Evolutionary conservation across 2,329 filamentous ascomycete genomes (phyloP).

Genomic region (Fusarium lateritium): DNA sequence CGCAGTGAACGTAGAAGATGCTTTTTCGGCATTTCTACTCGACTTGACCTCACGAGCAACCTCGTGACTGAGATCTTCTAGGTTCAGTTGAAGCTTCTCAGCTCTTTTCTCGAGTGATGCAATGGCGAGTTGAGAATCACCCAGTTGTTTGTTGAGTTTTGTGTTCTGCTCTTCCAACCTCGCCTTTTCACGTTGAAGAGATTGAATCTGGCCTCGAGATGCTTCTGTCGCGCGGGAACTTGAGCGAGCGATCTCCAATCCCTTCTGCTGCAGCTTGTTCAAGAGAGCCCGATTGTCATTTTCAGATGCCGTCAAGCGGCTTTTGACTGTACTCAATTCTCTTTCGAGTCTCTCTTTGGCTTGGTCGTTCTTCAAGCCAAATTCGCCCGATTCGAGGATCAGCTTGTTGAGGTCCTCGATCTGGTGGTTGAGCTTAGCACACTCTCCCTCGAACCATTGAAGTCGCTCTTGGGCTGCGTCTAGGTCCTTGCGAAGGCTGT

Average conservation of each 20-base stretch:
- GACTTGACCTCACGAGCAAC: constrained; percentile 90
- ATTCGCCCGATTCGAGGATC: constrained; percentile 90
- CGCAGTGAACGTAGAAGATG: constrained; percentile 81
- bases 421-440: constrained; percentile 80
- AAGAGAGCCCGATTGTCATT: constrained; percentile 96
- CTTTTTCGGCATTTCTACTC: constrained; percentile 91
- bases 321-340: constrained; percentile 91
- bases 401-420: constrained; percentile 89
- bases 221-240: constrained; percentile 88
- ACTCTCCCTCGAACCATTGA: constrained; percentile 84
- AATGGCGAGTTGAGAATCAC: constrained; percentile 85
- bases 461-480: constrained; percentile 83
- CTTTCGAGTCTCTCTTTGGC: constrained; percentile 94
- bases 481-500: constrained; percentile 82
- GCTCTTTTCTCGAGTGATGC: constrained; percentile 93
- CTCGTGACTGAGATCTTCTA: constrained; percentile 95
- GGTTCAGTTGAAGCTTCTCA: constrained; percentile 87
- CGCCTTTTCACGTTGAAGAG: constrained; percentile 85
- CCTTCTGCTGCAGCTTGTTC: constrained; percentile 98
- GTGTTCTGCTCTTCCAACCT: constrained; percentile 87
- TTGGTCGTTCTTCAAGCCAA: constrained; percentile 91
- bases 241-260: constrained; percentile 93
- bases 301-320: constrained; percentile 89
- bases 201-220: constrained; percentile 81
- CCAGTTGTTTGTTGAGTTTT: constrained; percentile 86